phyloP scores from a whole-genome alignment of 495 filamentous ascomycete genomes.

The Saxophila tyrrhenica region DNA sequence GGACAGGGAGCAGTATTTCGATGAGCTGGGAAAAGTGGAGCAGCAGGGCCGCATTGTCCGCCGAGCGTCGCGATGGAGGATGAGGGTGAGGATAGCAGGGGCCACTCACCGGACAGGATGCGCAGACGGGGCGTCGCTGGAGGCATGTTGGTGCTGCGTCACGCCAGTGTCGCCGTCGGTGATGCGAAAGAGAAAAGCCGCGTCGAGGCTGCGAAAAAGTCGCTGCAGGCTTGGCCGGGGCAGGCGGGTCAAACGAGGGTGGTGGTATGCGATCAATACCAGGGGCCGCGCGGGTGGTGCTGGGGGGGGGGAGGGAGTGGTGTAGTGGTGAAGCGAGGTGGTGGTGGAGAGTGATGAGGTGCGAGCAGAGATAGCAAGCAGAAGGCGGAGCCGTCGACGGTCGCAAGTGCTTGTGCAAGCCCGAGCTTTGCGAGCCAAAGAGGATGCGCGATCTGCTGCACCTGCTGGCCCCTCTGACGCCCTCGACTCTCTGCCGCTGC shows the following conservation, averaged over 20 bases:
- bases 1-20: neutral
- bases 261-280: conserved; percentile 12
- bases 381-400: neutral
- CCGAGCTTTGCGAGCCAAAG: too few species aligned
- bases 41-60: neutral
- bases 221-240: neutral
- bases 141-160: conserved; percentile 9
- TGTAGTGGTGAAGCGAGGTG: neutral
- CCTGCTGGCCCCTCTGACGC: neutral
- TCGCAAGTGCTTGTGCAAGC: too few species aligned
- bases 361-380: neutral
- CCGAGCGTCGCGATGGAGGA: neutral
- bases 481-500: too few species aligned
- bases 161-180: neutral
- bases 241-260: conserved; percentile 7
- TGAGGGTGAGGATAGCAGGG: neutral
- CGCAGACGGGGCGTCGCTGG: conserved; percentile 19
- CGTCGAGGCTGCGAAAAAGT: neutral
- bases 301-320: neutral
- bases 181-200: neutral
- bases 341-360: neutral
- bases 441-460: too few species aligned
- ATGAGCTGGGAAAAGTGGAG: conserved; percentile 1
- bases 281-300: neutral
- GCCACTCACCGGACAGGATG: conserved; percentile 21